Base-by-base conservation (phyloP, 202 grass and related monocot species). In the Panicum hallii region DNA sequence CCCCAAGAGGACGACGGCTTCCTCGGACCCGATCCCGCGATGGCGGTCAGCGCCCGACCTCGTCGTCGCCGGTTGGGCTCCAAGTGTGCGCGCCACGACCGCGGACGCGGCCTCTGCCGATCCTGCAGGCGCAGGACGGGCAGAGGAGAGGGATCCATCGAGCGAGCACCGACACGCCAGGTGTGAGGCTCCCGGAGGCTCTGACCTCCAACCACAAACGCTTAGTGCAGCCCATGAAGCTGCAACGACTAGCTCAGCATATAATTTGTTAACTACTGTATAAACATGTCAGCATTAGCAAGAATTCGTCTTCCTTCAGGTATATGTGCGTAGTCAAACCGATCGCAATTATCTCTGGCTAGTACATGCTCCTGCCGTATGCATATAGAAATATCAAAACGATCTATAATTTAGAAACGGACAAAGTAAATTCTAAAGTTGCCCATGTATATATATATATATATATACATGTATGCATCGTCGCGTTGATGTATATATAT, bases 1-100 rank as follows among this genome's bases (percentile, higher is more conserved):
- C 7, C 22, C 69, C n/a, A 8, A 4, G 6, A 5, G 65, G 36
- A 64, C 2, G 73, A 78, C 74, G 55, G 63, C 86, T 44, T 72
- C 14, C 44, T 63, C 46, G 22, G 68, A 23, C 69, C 69, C 69
- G 15, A 47, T 30, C 57, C 2, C 28, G 5, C 42, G 2, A 15
- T 26, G 26, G 11, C 6, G 32, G 36, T 55, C 34, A 6, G 50
- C 19, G 15, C 3, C 48, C 15, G 49, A 19, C 47, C 45, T 49
- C n/a, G 23, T 20, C 48, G 3, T 19, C 45, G 10, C 36, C 47
- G 52, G 7, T 23, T 22, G 6, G 34, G 11, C 38, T 77, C 55
- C 74, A 77, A 61, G 41, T 77, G 74, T 77, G 74, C 74, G 56
- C 54, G 55, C 55, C 74, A 61, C 74, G 74, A 77, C 17, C 55